Evolutionary conservation across 345 rosid species (phyloP).

Genomic region (Gynandropsis gynandra): DNA sequence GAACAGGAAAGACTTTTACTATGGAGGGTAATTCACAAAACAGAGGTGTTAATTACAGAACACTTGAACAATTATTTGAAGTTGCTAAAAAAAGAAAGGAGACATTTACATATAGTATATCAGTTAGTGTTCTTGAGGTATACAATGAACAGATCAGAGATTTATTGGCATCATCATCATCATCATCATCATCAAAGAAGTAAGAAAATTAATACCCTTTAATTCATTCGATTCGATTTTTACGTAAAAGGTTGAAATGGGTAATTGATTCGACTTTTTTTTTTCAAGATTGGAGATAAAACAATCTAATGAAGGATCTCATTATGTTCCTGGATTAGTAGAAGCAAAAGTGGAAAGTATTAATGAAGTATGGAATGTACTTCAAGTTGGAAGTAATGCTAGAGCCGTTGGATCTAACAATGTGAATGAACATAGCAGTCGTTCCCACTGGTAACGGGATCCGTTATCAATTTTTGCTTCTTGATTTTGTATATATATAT

Average conservation of each 20-base stretch:
- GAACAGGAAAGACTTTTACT: conserved; percentile 96
- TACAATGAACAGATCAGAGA: conserved; percentile 97
- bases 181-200: conserved; percentile 76
- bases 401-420: conserved; percentile 96
- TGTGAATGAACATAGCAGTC: conserved; percentile 94
- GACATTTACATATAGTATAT: conserved; percentile 52
- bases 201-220: conserved; percentile 20
- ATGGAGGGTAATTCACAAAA: conserved; percentile 86
- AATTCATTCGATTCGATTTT: background rate
- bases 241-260: conserved; percentile 3
- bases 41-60: conserved; percentile 92
- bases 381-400: conserved; percentile 87
- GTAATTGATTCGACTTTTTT: background rate
- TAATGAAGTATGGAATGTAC: conserved; percentile 79
- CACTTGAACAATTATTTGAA: conserved; percentile 75
- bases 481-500: background rate
- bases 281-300: conserved; percentile 75
- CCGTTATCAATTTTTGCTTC: conserved; percentile 11
- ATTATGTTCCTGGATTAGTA: conserved; percentile 79
- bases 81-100: conserved; percentile 73
- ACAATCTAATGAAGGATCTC: conserved; percentile 75
- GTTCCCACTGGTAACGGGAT: conserved; percentile 83
- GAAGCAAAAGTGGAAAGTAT: conserved; percentile 75
- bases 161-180: conserved; percentile 69
- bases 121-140: conserved; percentile 96